These are phyloP conservation scores for Coemansia erecta DNA, from an alignment of 192 early-diverging fungal genomes.

Conservation along the genomic window DNA sequence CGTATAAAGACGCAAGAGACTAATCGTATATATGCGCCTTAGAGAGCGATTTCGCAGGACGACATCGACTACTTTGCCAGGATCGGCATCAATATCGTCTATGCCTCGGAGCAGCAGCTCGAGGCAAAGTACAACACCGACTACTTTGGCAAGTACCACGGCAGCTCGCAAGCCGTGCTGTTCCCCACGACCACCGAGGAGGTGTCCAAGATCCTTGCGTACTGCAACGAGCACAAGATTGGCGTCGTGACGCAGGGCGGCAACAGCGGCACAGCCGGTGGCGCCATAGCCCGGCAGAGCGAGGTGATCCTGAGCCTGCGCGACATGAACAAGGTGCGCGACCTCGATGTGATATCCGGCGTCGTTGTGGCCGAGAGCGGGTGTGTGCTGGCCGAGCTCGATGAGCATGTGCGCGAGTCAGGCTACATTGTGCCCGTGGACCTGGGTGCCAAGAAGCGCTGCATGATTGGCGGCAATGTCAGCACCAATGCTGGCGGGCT, in stretches of 20 bases:
- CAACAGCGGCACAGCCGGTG: slow-evolving; percentile 94
- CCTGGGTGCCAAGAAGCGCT: slow-evolving; percentile 79
- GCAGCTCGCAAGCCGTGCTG: slow-evolving; percentile 71
- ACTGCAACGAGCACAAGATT: slow-evolving; percentile 80
- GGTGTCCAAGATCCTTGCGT: slow-evolving; percentile 76
- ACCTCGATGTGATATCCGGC: slow-evolving; percentile 72
- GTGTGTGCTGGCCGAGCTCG: slow-evolving; percentile 83
- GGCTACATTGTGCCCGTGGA: slow-evolving; percentile 94
- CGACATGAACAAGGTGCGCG: slow-evolving; percentile 76
- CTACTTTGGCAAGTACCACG: slow-evolving; percentile 89
- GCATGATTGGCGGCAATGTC: slow-evolving; percentile 97
- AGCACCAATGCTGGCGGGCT: slow-evolving; percentile 97
- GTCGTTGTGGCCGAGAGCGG: slow-evolving; percentile 88
- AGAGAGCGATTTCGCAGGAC: slow-evolving; percentile 18
- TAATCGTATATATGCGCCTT: too few species aligned
- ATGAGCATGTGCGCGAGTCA: slow-evolving; percentile 73
- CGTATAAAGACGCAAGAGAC: neutral
- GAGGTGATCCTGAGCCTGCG: slow-evolving; percentile 80
- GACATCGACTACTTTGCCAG: slow-evolving; percentile 36
- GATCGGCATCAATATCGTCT: slow-evolving; percentile 19
- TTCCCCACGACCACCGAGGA: slow-evolving; percentile 81
- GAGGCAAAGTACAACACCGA: slow-evolving; percentile 61
- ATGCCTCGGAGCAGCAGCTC: slow-evolving; percentile 13
- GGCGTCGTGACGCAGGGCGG: slow-evolving; percentile 96
- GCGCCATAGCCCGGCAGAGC: slow-evolving; percentile 86